Percentiles rank a stretch among this genome's conserved stretches.
Conservation (phyloP, 257 asterid genomes). For the Linderniella brevidens region DNA sequence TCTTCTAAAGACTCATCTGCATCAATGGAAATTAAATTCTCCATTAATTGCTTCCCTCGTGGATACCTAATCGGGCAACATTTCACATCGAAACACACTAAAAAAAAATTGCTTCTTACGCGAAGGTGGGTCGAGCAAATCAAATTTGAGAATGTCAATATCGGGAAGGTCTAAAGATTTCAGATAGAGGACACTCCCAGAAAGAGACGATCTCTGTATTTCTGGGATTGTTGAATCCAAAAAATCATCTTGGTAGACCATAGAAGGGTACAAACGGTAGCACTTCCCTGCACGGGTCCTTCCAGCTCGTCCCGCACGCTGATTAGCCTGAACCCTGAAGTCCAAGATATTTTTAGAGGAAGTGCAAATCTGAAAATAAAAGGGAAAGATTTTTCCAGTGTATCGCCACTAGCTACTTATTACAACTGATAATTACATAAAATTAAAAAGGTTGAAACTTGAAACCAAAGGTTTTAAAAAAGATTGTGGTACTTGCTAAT, state of each 20-base stretch:
- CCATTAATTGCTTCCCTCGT: not conserved
- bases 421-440: not conserved
- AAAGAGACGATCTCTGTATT: constrained; percentile 93
- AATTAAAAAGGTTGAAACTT: not conserved
- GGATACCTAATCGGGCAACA: no score
- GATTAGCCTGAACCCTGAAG: constrained; percentile 90
- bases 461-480: constrained; percentile 5
- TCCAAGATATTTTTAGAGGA: constrained; percentile 7
- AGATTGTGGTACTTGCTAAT: constrained; percentile 76
- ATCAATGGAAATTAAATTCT: constrained; percentile 17
- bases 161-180: constrained; percentile 87
- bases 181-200: constrained; percentile 83
- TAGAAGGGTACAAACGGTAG: constrained; percentile 70
- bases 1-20: constrained; percentile 85
- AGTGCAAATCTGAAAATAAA: constrained; percentile 5
- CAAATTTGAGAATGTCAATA: constrained; percentile 82
- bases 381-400: not conserved
- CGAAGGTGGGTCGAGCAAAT: constrained; percentile 90
- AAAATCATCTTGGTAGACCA: constrained; percentile 56
- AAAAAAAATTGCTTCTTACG: constrained; percentile 26
- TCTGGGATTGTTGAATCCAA: constrained; percentile 90
- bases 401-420: no score
- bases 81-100: no score
- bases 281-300: constrained; percentile 95
- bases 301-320: constrained; percentile 98